Percentiles rank a stretch among this genome's conserved stretches.
Evolutionary conservation across 208 protist species (phyloP).

Genomic region (Naegleria gruberi): DNA sequence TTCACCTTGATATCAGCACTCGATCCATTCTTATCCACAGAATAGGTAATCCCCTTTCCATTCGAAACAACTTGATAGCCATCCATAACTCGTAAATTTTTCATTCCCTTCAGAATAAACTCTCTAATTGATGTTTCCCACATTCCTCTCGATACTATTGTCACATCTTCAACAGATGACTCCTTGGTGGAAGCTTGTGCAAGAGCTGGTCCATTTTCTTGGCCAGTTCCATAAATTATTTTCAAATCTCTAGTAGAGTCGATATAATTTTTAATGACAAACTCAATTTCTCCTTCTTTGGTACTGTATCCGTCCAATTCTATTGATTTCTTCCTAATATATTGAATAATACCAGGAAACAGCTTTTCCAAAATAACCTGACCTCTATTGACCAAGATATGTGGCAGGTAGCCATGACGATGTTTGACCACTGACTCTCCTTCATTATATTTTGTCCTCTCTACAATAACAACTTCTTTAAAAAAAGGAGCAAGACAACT

Average conservation of each 20-base stretch:
- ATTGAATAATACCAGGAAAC: not conserved
- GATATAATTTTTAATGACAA: not conserved
- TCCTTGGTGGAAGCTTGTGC: not conserved
- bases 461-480: not conserved
- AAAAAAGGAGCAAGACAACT: not conserved
- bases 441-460: not conserved
- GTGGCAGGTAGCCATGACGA: not conserved
- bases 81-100: not conserved
- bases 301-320: too few relatives aligned
- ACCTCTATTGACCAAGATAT: not conserved
- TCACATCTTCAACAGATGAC: not conserved
- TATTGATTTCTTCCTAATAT: not conserved
- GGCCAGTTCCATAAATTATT: too few relatives aligned
- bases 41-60: not conserved
- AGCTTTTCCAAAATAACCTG: not conserved
- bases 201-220: too few relatives aligned
- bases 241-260: not conserved
- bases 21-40: not conserved
- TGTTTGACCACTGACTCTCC: not conserved
- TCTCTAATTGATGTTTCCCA: not conserved
- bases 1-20: not conserved
- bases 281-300: not conserved
- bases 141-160: not conserved
- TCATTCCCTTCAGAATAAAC: not conserved
- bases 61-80: not conserved